Evolutionary conservation across 108 stramenopile species (phyloP), one percentile per base, ranked within the genome.

Genomic region (Conticribra weissflogii): DNA sequence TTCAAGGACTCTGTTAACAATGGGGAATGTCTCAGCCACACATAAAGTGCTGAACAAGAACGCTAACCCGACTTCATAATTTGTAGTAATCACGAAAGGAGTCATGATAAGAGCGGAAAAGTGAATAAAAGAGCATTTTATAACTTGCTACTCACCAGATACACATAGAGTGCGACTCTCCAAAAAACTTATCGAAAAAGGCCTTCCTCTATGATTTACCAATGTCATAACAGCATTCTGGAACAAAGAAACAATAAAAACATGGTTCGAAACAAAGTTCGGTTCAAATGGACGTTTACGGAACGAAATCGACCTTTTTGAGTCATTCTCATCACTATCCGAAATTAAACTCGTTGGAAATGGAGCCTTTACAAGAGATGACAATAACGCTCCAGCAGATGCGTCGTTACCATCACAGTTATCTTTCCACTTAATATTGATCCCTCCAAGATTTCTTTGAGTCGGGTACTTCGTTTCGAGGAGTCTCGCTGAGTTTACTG

Each of bases 261-360:
- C 88, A n/a, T 59, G 62, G 41, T 89, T 86, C 4, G 85, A 81
- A 25, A 82, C 79, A 32, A 83, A 76, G 53, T 86, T 89, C 0
- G 88, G 88, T 46, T 71, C 79, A 63, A 86, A 89, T 8, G 83
- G 81, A 47, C 73, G 47, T 54, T 82, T 59, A 27, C 72, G 63
- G 28, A 88, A 78, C 21, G 78, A 48, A 21, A 41, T 77, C 22
- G 56, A 62, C 45, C 27, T 47, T 22, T 19, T 33, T 54, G 21
- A 25, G 3, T 56, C 34, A 12, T 47, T 17, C 29, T 46, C 55
- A 9, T 69, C 52, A 5, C 51, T 33, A 21, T 63, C 54, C 7
- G 25, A 19, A 8, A 23, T n/a, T 22, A 54, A 15, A 44, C 32
- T 12, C 28, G 54, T 33, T 31, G 68, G 63, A 41, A 27, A 34